Conservation (phyloP, 352 stramenopile species). For the Aphanomyces astaci region DNA sequence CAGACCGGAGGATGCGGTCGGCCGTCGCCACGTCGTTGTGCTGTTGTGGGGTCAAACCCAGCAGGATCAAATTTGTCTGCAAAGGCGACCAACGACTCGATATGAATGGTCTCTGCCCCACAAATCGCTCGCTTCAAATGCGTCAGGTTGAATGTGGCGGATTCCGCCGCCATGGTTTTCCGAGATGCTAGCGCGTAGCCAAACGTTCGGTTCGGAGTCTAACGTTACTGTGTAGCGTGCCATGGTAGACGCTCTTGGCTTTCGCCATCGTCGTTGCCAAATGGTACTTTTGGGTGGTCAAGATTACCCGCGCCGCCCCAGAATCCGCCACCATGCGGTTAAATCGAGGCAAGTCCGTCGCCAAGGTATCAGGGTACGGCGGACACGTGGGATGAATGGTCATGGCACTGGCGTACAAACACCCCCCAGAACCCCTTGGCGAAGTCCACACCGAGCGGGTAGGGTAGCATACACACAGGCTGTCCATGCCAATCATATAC, state of each 20-base stretch:
- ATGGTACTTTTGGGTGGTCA: slow-evolving; percentile 73
- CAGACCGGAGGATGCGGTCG: slow-evolving; percentile 59
- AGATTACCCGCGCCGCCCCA: slow-evolving; percentile 30
- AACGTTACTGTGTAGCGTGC: too few relatives aligned
- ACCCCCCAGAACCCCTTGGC: slow-evolving; percentile 23
- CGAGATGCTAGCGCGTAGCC: too few relatives aligned
- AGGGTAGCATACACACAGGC: slow-evolving; percentile 21
- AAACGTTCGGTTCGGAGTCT: too few relatives aligned
- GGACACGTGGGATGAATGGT: slow-evolving; percentile 19
- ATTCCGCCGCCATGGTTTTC: too few relatives aligned
- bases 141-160: too few relatives aligned
- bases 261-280: slow-evolving; percentile 72
- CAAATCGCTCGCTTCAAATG: too few relatives aligned
- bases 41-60: too few relatives aligned
- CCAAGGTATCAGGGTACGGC: slow-evolving; percentile 22
- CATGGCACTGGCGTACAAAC: slow-evolving; percentile 20
- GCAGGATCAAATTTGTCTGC: too few relatives aligned
- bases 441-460: slow-evolving; percentile 20
- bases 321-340: slow-evolving; percentile 24
- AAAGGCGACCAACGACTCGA: too few relatives aligned
- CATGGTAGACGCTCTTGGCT: slow-evolving; percentile 60
- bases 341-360: slow-evolving; percentile 23
- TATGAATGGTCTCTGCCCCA: too few relatives aligned
- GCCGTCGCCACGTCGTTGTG: slow-evolving; percentile 68
- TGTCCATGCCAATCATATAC: not conserved